These are phyloP conservation scores for Raddia distichophylla DNA, from an alignment of 176 grass and related monocot genomes.

Conservation along the genomic window DNA sequence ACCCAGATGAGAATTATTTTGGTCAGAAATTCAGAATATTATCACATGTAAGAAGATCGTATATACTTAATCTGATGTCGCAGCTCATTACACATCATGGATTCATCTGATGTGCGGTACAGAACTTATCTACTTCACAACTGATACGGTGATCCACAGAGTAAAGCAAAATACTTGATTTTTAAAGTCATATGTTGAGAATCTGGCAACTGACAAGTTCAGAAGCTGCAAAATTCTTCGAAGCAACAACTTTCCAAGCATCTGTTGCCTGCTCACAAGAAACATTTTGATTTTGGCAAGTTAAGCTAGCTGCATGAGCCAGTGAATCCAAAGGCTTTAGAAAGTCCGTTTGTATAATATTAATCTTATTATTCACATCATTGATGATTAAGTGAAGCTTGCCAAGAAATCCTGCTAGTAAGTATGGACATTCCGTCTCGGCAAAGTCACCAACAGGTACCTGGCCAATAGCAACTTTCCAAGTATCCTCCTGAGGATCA, in stretches of 20 bases:
- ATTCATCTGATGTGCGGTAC: neutral
- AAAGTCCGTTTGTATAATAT: conserved; percentile 48
- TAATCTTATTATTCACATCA: conserved; percentile 49
- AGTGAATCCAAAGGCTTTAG: conserved; percentile 21
- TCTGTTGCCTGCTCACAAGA: conserved; percentile 36
- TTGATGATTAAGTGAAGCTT: conserved; percentile 75
- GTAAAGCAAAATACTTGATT: neutral
- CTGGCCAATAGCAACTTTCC: conserved; percentile 60
- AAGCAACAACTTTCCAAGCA: conserved; percentile 63
- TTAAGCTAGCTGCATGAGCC: neutral
- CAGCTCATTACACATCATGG: neutral
- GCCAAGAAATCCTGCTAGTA: conserved; percentile 62
- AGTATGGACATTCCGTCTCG: conserved; percentile 54
- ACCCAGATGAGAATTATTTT: neutral
- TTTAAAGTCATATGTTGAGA: conserved; percentile 54
- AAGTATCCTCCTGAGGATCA: conserved; percentile 65
- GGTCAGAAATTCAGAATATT: neutral
- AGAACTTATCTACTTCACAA: conserved; percentile 31
- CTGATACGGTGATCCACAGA: neutral
- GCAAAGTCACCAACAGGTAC: conserved; percentile 58
- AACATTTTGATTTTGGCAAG: conserved; percentile 39
- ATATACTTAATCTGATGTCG: neutral
- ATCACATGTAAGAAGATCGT: neutral
- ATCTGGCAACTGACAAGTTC: conserved; percentile 82
- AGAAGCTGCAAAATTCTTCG: conserved; percentile 52